Base-by-base conservation (phyloP, 169 alveolate genomes). In the Plasmodium knowlesi region DNA sequence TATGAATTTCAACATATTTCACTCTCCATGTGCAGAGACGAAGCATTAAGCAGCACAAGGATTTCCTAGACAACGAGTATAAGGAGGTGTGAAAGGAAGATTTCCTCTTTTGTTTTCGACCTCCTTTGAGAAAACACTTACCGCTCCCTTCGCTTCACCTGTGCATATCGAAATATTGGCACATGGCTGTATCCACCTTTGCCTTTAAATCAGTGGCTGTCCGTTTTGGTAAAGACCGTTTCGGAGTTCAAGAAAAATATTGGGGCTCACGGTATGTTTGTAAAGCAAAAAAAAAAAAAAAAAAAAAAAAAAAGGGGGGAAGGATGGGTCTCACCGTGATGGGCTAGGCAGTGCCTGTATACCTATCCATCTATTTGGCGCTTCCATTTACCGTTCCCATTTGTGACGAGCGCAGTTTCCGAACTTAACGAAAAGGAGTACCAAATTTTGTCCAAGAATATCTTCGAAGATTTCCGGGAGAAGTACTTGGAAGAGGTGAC, bases 341-440 rank as follows among this genome's bases (percentile, higher is more conserved):
- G 32, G 72, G 34, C 25, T 81, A 81, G 2, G 67, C 16, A 32
- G 5, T 19, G 22, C 76, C 37, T n/a, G 67, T 37, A 14, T 81
- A 46, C 50, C 8, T 46, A 25, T 43, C 5, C 78, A 28, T 43
- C 41, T 8, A n/a, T 22, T 25, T 50, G 70, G 19, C 19, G 41
- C 16, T 25, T n/a, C 41, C 39, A 67, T 0, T 67, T 9, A 8
- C 37, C 37, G 19, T 37, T 25, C 28, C 41, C 37, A 25, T 67
- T 67, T 67, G 28, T 32, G 37, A 67, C 30, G 37, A 67, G 16
- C 37, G 76, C 57, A 86, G 93, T 86, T 34, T 86, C 93, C 34
- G 93, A 86, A 41, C 80, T 86, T 9, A 86, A 86, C 67, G 93
- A 86, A 86, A 86, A 76, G 57, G 93, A 86, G 22, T 86, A 86